These are phyloP conservation scores for Blastocystis sp. DNA, from an alignment of 352 stramenopile species.

Conservation along the genomic window DNA sequence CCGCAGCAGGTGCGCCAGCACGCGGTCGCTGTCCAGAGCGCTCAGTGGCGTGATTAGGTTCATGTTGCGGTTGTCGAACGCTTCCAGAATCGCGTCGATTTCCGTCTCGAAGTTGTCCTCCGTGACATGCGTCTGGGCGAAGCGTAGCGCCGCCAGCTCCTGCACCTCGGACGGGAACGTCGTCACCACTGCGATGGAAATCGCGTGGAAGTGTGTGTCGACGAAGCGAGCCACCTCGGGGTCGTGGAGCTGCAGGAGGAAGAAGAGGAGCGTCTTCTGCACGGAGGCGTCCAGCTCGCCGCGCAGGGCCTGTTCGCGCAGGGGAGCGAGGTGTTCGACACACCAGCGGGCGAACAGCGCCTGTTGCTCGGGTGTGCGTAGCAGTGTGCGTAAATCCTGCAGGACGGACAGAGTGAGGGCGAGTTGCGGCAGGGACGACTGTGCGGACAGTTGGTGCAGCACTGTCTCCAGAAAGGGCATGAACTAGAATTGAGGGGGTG, in stretches of 20 bases:
- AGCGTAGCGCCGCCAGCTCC: not conserved
- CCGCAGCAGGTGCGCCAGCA: constrained; percentile 29
- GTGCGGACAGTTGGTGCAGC: not conserved
- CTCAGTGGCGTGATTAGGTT: not conserved
- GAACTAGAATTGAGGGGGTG: not conserved
- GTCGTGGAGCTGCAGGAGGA: constrained; percentile 10
- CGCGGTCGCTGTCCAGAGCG: not conserved
- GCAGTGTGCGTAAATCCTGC: not conserved
- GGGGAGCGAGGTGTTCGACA: not conserved
- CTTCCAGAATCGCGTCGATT: not conserved
- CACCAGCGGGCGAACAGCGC: not conserved
- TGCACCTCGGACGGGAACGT: not conserved
- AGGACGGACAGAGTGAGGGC: constrained; percentile 8
- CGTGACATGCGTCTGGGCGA: constrained; percentile 6
- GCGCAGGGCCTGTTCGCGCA: not conserved
- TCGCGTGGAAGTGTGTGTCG: not conserved
- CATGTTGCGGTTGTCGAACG: constrained; percentile 16
- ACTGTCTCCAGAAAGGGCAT: not conserved
- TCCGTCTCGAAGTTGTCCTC: constrained; percentile 36
- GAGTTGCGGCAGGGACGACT: not conserved
- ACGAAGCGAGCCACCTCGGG: not conserved
- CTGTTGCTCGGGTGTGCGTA: not conserved
- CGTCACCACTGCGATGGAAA: not conserved
- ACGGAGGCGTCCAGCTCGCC: not conserved
- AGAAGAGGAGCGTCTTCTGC: not conserved